Conservation (phyloP, 306 rosid species). For the Castanospermum australe region DNA sequence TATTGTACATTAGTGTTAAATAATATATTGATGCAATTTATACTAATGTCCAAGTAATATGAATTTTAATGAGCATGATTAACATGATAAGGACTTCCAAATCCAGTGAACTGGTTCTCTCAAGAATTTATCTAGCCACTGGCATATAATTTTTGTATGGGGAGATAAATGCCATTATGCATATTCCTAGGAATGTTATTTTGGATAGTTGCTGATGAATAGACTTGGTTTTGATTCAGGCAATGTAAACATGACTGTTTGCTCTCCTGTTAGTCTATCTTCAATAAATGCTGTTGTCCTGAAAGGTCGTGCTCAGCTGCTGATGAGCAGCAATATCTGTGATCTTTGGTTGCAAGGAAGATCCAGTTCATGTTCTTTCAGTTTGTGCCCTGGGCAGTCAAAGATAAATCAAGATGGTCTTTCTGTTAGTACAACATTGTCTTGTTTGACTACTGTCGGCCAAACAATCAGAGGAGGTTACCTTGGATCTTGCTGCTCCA, state of each 20-base stretch:
- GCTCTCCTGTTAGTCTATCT: conserved; percentile 45
- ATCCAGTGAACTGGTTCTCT: not conserved
- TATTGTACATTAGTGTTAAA: not conserved
- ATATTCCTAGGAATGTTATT: conserved; percentile 2
- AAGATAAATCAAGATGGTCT: conserved; percentile 41
- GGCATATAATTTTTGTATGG: not conserved
- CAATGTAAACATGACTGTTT: conserved; percentile 51
- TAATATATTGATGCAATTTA: conserved; percentile 2
- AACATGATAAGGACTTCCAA: conserved; percentile 1
- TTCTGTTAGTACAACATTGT: conserved; percentile 41
- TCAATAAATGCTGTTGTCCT: conserved; percentile 46
- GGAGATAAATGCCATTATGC: not conserved
- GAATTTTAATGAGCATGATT: conserved; percentile 14
- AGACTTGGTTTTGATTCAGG: conserved; percentile 55
- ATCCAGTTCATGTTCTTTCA: conserved; percentile 45
- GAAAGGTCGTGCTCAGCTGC: conserved; percentile 47
- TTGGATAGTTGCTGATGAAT: conserved; percentile 26
- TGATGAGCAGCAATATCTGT: conserved; percentile 63
- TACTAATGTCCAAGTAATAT: not conserved
- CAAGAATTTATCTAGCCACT: conserved; percentile 1
- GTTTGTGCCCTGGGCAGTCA: conserved; percentile 30
- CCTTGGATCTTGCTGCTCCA: conserved; percentile 56
- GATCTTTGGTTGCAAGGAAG: conserved; percentile 50
- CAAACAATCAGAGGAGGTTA: conserved; percentile 51
- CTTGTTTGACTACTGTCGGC: conserved; percentile 41